These are phyloP conservation scores for Rhodocollybia butyracea DNA, from an alignment of 768 basidiomycete species.

Conservation along the genomic window DNA sequence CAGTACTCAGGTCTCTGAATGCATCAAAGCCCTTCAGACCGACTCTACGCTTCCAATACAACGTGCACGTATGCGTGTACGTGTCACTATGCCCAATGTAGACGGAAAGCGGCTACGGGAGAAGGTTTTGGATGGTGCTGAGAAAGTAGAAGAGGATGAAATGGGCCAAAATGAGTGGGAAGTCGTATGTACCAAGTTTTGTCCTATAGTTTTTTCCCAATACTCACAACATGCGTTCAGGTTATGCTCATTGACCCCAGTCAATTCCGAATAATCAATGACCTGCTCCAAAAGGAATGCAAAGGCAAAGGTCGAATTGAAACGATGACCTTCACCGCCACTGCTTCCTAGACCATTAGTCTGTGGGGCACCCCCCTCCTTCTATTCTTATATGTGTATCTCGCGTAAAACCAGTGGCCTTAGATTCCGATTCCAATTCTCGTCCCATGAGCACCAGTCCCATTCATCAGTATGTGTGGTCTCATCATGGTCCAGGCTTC, in stretches of 20 bases:
- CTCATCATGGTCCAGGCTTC: constrained; percentile 16
- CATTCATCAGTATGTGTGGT: constrained; percentile 23
- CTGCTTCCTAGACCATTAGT: constrained; percentile 26
- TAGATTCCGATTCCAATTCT: constrained; percentile 77
- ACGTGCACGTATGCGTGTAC: constrained; percentile 88
- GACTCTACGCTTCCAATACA: constrained; percentile 89
- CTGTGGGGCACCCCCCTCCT: background rate
- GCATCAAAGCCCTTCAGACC: constrained; percentile 78
- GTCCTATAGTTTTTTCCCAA: no score
- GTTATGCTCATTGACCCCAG: constrained; percentile 91
- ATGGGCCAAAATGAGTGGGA: constrained; percentile 78
- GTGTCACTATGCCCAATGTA: constrained; percentile 66
- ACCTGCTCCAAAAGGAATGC: constrained; percentile 86
- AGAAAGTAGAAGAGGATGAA: constrained; percentile 83
- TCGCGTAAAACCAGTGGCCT: constrained; percentile 52
- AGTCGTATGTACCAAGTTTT: constrained; percentile 54
- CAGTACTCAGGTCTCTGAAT: constrained; percentile 75
- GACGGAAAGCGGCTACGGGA: constrained; percentile 71
- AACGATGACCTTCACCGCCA: constrained; percentile 72
- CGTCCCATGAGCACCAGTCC: constrained; percentile 78
- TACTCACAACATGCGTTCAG: constrained; percentile 34
- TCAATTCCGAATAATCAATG: constrained; percentile 85
- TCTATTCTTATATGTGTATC: constrained; percentile 15
- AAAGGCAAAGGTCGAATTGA: constrained; percentile 87
- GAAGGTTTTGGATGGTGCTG: constrained; percentile 67